Evolutionary conservation across 2,329 filamentous ascomycete species (phyloP).

Genomic region (Pseudogymnoascus sp.): DNA sequence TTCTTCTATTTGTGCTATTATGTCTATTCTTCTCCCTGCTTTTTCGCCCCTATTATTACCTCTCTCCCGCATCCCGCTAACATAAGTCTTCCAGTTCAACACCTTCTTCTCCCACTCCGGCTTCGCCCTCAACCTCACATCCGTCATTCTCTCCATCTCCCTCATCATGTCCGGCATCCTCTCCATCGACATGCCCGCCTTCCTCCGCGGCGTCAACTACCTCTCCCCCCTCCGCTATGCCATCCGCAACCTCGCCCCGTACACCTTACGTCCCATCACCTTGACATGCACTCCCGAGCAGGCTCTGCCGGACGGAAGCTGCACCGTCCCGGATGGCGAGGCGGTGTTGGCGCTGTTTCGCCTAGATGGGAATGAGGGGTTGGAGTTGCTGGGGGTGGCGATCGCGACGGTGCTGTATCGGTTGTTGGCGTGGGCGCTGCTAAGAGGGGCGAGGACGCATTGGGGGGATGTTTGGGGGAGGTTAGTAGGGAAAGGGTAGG

Average conservation of each 20-base stretch:
- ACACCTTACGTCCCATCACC: slow-evolving; percentile 48
- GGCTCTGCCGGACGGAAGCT: slow-evolving; percentile 49
- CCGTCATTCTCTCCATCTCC: slow-evolving; percentile 60
- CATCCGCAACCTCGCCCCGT: slow-evolving; percentile 58
- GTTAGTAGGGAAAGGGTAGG: not conserved
- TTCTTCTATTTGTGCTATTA: not conserved
- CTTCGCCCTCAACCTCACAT: slow-evolving; percentile 67
- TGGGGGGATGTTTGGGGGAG: slow-evolving; percentile 30
- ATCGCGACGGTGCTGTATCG: slow-evolving; percentile 59
- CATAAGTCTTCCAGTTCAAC: slow-evolving; percentile 46
- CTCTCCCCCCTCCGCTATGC: slow-evolving; percentile 64
- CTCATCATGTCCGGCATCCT: slow-evolving; percentile 65
- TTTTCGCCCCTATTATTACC: not conserved
- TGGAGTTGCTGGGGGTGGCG: slow-evolving; percentile 56
- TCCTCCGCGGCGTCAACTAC: slow-evolving; percentile 63
- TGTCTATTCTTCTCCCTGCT: not conserved
- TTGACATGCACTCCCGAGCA: slow-evolving; percentile 59
- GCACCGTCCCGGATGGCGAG: slow-evolving; percentile 57
- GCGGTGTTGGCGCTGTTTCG: slow-evolving; percentile 61
- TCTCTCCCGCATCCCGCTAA: not conserved
- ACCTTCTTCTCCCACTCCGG: slow-evolving; percentile 67
- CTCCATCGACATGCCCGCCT: slow-evolving; percentile 58
- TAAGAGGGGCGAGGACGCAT: slow-evolving; percentile 46
- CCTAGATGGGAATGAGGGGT: slow-evolving; percentile 50
- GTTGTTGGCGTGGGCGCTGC: slow-evolving; percentile 50